Evolutionary conservation across 306 rosid genomes (phyloP), one percentile per base, ranked within the genome.

Genomic region (Mimosa pudica): DNA sequence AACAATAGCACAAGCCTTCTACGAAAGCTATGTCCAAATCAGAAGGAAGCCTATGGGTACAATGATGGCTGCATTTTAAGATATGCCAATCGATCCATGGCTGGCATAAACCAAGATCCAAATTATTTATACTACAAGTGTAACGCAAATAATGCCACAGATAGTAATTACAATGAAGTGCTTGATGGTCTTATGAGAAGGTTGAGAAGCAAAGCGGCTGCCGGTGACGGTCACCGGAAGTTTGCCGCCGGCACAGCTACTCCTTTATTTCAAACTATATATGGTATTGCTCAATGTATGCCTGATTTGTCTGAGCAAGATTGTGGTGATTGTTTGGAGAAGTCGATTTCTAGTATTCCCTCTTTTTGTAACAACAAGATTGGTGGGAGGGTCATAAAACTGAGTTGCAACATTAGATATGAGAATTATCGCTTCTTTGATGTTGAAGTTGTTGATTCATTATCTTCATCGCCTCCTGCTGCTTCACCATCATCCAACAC

Each of bases 271-370:
- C 8, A 49, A 45, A 46, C 32, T 1, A n/a, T 80, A 20, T 84
- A 55, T 16, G 84, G 71, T 41, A 69, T 76, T 36, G 76, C 42
- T 4, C 84, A 84, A 80, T 84, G 82, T 64, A 71, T 81, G 3
- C 87, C 82, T 42, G 80, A 84, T n/a, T 47, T 84, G 20, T 47
- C 78, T 4, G 1, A 14, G 45, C 51, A 1, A 9, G 65, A 77
- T 0, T 84, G 87, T 84, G 36, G 6, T 8, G 13, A 17, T 7
- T 54, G 61, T 24, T 54, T 54, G 61, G 30, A 16, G 20, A 54
- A 17, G 30, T 7, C 61, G 2, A 0, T 72, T 14, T 0, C 0
- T 2, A 1, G 9, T 1, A 45, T 80, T 7, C 46, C 42, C 13
- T 0, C 0, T 0, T 58, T 66, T 73, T 76, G 77, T 33, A 24